Evolutionary conservation across 495 filamentous ascomycete species (phyloP).

Genomic region (Clavariopsis aquatica): DNA sequence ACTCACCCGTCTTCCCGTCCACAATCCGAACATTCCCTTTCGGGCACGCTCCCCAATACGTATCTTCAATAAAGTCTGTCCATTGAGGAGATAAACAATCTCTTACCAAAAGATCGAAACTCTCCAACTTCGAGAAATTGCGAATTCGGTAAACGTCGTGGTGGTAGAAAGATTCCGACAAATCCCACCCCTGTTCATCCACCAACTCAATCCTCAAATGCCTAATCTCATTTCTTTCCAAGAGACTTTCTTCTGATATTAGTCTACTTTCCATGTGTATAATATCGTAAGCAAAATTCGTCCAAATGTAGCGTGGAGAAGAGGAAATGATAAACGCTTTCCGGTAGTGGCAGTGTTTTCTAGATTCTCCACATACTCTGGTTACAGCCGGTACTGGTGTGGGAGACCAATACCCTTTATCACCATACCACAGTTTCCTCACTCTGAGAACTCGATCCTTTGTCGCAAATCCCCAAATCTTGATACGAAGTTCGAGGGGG

Average conservation of each 20-base stretch:
- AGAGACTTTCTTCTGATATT: too few relatives aligned
- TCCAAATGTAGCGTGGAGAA: slow-evolving; percentile 3
- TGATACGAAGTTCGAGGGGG: slow-evolving; percentile 1
- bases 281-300: slow-evolving; percentile 1
- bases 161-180: slow-evolving; percentile 2
- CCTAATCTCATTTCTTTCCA: too few relatives aligned
- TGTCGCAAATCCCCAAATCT: slow-evolving; percentile 3
- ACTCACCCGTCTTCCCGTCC: slow-evolving; percentile 1
- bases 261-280: slow-evolving; percentile 1
- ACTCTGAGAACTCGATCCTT: slow-evolving; percentile 8
- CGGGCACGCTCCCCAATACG: background rate
- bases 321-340: slow-evolving; percentile 1
- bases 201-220: too few relatives aligned
- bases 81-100: background rate
- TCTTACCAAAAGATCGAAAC: background rate
- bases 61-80: slow-evolving; percentile 4
- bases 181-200: too few relatives aligned
- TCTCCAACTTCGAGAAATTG: background rate
- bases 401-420: slow-evolving; percentile 2
- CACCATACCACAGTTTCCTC: background rate
- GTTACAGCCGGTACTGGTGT: slow-evolving; percentile 5
- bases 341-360: background rate
- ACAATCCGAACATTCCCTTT: slow-evolving; percentile 1
- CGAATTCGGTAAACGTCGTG: background rate
- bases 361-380: background rate